Evolutionary conservation across 2,329 filamentous ascomycete genomes (phyloP).

Genomic region (Karstenula rhodostoma): DNA sequence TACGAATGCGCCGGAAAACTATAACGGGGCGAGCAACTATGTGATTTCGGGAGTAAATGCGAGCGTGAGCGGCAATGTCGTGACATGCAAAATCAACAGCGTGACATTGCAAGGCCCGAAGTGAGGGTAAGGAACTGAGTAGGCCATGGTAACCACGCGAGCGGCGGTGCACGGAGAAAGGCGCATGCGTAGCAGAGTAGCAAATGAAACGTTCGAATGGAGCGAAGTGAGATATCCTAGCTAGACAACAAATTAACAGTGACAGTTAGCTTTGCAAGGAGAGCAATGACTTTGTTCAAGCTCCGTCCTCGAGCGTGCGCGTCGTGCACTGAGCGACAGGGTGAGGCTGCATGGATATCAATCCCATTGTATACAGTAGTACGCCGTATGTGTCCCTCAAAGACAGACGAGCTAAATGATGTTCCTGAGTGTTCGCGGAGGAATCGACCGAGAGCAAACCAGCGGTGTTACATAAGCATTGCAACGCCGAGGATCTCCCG

Average conservation of each 20-base stretch:
- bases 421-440: neutral
- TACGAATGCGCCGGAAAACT: conserved; percentile 48
- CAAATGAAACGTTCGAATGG: neutral
- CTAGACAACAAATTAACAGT: neutral
- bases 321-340: too few species aligned
- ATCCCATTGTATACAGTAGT: too few species aligned
- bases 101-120: conserved; percentile 24
- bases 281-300: neutral
- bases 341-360: too few species aligned
- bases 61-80: conserved; percentile 37
- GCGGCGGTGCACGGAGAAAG: neutral
- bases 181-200: too few species aligned
- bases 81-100: conserved; percentile 27
- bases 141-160: neutral
- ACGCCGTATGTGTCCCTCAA: too few species aligned
- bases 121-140: neutral
- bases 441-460: neutral
- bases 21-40: conserved; percentile 48
- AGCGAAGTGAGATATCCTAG: neutral
- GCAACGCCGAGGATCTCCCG: conserved; percentile 1
- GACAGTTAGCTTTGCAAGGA: neutral
- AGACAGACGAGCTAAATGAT: neutral
- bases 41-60: conserved; percentile 46
- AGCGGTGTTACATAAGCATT: conserved; percentile 9
- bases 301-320: neutral